Percentiles rank a stretch among this genome's conserved stretches.
Evolutionary conservation across 306 rosid species (phyloP).

Genomic region (Citrullus amarus): DNA sequence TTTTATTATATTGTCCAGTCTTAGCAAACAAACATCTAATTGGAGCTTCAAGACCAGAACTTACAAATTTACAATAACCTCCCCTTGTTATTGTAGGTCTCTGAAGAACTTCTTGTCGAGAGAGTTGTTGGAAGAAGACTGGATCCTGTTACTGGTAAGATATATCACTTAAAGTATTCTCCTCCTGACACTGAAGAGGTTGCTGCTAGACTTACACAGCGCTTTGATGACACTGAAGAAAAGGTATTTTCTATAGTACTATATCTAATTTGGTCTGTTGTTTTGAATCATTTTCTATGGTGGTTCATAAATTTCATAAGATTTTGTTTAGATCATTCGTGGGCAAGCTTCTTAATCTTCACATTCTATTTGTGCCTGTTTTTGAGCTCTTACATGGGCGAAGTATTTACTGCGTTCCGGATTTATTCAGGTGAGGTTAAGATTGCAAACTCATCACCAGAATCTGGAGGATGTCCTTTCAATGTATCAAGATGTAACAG

Average conservation of each 20-base stretch:
- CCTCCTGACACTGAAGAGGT: slow-evolving; percentile 81
- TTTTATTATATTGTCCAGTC: neutral
- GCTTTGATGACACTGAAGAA: slow-evolving; percentile 90
- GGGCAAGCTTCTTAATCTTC: neutral
- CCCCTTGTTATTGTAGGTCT: slow-evolving; percentile 43
- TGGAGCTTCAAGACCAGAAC: neutral
- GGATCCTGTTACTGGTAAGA: slow-evolving; percentile 87
- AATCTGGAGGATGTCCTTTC: slow-evolving; percentile 86
- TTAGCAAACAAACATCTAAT: neutral
- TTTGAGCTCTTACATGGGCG: slow-evolving; percentile 1
- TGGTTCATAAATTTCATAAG: neutral
- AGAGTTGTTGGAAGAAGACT: slow-evolving; percentile 89
- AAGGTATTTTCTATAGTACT: slow-evolving; percentile 33
- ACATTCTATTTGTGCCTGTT: neutral
- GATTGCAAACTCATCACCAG: slow-evolving; percentile 78
- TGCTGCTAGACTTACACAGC: slow-evolving; percentile 80
- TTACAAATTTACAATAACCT: neutral
- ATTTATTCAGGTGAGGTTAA: slow-evolving; percentile 58
- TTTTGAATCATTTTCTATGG: neutral
- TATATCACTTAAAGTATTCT: slow-evolving; percentile 82
- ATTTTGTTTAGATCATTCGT: neutral
- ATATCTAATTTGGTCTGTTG: neutral
- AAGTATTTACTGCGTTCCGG: neutral
- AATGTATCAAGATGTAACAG: slow-evolving; percentile 43
- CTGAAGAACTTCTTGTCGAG: slow-evolving; percentile 76